Conservation (phyloP, 345 rosid species). For the Geranium rotundifolium region DNA sequence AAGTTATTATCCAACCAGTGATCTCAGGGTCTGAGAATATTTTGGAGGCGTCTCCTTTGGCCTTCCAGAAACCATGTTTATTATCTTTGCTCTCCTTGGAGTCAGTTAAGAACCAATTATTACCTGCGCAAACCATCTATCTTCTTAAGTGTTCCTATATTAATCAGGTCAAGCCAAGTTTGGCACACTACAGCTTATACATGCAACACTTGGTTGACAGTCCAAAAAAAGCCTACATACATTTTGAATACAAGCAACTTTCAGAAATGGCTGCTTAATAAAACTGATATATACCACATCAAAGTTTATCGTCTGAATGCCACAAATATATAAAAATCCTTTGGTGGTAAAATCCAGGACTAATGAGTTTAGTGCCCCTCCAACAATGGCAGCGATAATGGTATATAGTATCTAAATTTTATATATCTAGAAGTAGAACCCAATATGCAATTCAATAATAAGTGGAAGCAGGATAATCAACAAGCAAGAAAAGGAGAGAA, state of each 20-base stretch:
- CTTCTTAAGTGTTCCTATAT: neutral
- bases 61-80: slow-evolving; percentile 31
- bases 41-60: slow-evolving; percentile 24
- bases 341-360: too few relatives aligned
- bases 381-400: too few relatives aligned
- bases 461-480: neutral
- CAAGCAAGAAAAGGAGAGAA: neutral
- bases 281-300: too few relatives aligned
- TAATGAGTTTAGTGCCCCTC: too few relatives aligned
- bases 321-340: too few relatives aligned
- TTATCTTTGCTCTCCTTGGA: slow-evolving; percentile 10
- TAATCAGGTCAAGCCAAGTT: neutral
- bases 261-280: too few relatives aligned
- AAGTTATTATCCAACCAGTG: slow-evolving; percentile 35
- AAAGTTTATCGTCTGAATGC: too few relatives aligned
- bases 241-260: too few relatives aligned
- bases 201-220: neutral
- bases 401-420: neutral
- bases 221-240: too few relatives aligned
- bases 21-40: slow-evolving; percentile 22
- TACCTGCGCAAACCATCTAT: slow-evolving; percentile 14
- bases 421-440: too few relatives aligned
- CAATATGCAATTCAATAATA: too few relatives aligned
- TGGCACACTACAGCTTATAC: too few relatives aligned
- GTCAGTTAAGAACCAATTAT: slow-evolving; percentile 26